Evolutionary conservation across 2,329 filamentous ascomycete genomes (phyloP), one percentile per base, ranked within the genome.

Genomic region (Trichoderma sp.): DNA sequence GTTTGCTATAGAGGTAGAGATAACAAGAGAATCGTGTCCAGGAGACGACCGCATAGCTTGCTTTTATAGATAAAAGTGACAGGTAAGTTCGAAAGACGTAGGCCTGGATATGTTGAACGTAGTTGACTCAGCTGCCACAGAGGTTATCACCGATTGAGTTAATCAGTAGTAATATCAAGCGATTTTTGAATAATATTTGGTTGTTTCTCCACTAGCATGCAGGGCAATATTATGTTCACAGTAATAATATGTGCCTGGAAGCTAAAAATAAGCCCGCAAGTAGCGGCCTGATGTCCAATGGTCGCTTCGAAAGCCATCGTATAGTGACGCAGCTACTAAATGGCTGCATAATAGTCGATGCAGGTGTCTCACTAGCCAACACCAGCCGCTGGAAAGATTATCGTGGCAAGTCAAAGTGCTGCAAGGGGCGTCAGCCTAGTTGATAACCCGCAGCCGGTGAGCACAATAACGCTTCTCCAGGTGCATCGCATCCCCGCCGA

Each of bases 361-460:
- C 47, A 49, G 47, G 47, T 11, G 47, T 21, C 3, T 21, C 43
- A 47, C 43, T 13, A 13, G n/a, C 21, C 47, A 21, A 21, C 47
- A 16, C 10, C 47, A 21, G 19, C 10, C 7, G n/a, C 19, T 49
- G 4, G 47, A 49, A 24, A 21, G n/a, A 24, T 4, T 6, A 47
- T 13, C 1, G 21, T 24, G 21, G 47, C 47, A 49, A 49, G 24
- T 24, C 27, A 43, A 29, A 7, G 14, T 21, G 29, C 11, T 24
- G 13, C 31, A 37, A 21, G n/a, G 29, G 21, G 29, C 40, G 27
- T 14, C 16, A 29, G 31, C 7, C 43, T 27, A 40, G 21, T 63
- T 24, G 11, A 31, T n/a, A 53, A 33, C 60, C 19, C 37, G 60
- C 60, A 63, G 60, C 60, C 60, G 60, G 60, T 63, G 60, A 63